A percentile compares a stretch with the other conserved stretches of the same genome.
These are phyloP conservation scores for Parastagonospora nodorum DNA, from an alignment of 2,329 filamentous ascomycete species.

Conservation along the genomic window DNA sequence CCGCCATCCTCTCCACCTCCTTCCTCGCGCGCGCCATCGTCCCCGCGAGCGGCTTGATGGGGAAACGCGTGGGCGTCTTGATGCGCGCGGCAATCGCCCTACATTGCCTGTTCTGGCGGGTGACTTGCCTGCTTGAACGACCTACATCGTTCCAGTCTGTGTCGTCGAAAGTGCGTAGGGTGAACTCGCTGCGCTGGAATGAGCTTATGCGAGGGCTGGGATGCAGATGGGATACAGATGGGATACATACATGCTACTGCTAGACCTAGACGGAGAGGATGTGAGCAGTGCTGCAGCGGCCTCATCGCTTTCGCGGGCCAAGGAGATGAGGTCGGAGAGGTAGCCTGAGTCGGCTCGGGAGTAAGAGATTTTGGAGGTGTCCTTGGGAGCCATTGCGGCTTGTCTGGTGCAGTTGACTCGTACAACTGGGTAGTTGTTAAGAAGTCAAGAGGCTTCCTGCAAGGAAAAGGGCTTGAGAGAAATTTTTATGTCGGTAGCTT, in stretches of 20 bases:
- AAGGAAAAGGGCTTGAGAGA: too few relatives aligned
- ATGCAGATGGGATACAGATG: too few relatives aligned
- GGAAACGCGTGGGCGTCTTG: conserved; percentile 1
- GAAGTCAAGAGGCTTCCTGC: too few relatives aligned
- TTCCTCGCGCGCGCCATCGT: neutral
- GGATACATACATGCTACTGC: neutral
- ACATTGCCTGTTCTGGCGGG: neutral
- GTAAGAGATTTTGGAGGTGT: too few relatives aligned
- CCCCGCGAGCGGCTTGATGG: neutral
- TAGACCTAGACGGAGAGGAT: neutral
- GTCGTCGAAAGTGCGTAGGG: neutral
- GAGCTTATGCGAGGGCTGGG: neutral
- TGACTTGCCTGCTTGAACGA: neutral
- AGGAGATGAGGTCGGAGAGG: neutral
- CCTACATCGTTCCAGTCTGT: conserved; percentile 2
- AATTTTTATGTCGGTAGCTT: too few relatives aligned
- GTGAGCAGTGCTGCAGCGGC: neutral
- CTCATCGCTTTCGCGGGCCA: neutral
- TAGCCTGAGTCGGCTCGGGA: neutral
- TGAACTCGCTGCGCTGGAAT: neutral
- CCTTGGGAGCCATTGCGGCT: too few relatives aligned
- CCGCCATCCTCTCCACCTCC: too few relatives aligned
- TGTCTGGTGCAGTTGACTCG: too few relatives aligned
- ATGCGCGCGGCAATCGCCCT: neutral
- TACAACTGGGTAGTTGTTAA: too few relatives aligned